These are phyloP conservation scores for Sanghuangporus baumii DNA, from an alignment of 1,284 basidiomycete genomes.

Conservation along the genomic window DNA sequence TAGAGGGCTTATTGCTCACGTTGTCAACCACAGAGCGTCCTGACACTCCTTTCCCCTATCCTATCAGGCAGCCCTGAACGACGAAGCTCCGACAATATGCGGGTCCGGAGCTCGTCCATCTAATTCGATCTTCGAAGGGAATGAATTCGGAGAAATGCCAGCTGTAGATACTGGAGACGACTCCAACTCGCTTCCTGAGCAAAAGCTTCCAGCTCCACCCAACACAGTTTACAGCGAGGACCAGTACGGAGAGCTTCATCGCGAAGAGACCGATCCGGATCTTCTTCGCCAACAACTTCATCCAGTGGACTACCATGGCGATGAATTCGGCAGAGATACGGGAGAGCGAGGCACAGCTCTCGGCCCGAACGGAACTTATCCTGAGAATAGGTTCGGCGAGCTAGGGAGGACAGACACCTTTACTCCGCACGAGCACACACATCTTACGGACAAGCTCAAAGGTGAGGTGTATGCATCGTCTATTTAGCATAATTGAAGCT, in stretches of 20 bases:
- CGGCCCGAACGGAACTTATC: constrained; percentile 9
- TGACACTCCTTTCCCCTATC: neutral
- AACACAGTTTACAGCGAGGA: constrained; percentile 1
- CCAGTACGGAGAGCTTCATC: constrained; percentile 8
- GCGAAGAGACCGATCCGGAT: constrained; percentile 5
- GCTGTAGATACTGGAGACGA: neutral
- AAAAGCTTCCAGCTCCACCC: neutral
- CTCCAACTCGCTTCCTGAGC: neutral
- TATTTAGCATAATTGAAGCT: neutral
- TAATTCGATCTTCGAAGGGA: constrained; percentile 11
- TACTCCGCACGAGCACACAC: neutral
- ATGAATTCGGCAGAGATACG: constrained; percentile 5
- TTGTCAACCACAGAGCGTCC: neutral
- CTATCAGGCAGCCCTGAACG: neutral
- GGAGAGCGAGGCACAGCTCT: neutral
- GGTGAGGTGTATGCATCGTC: neutral
- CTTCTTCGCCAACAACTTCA: neutral
- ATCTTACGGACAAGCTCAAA: constrained; percentile 8
- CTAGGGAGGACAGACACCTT: constrained; percentile 16
- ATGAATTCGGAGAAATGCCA: constrained; percentile 12
- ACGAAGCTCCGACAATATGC: neutral
- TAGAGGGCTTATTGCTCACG: neutral
- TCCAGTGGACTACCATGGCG: neutral
- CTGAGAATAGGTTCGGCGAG: constrained; percentile 17
- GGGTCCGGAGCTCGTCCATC: neutral